A percentile compares a stretch with the other conserved stretches of the same genome.
phyloP scores from a whole-genome alignment of 2,329 filamentous ascomycete species.

The Hypoxylon sp. region DNA sequence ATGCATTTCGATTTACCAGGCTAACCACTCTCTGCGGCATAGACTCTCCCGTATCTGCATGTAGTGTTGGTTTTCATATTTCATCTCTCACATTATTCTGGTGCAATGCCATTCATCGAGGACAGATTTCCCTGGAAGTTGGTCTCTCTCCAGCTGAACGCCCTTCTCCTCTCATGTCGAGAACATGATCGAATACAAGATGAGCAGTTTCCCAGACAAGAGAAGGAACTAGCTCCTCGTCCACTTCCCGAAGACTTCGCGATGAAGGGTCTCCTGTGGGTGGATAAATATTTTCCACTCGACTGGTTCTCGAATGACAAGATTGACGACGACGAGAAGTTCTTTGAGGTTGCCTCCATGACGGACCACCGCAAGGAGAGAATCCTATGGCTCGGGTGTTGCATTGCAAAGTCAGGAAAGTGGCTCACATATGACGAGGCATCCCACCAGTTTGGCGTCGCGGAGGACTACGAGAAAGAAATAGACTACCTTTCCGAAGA shows the following conservation, averaged over 20 bases:
- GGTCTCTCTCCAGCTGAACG: constrained; percentile 53
- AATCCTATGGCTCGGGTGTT: constrained; percentile 64
- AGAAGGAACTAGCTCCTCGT: constrained; percentile 53
- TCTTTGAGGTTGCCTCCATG: constrained; percentile 68
- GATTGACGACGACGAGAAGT: constrained; percentile 73
- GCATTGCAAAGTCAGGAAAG: constrained; percentile 52
- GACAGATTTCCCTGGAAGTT: constrained; percentile 61
- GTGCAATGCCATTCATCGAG: constrained; percentile 55
- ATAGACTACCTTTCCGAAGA: constrained; percentile 38
- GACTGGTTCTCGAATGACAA: constrained; percentile 66
- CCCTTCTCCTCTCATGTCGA: constrained; percentile 45
- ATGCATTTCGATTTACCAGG: neutral
- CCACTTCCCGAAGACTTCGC: constrained; percentile 75
- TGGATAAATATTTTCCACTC: constrained; percentile 63
- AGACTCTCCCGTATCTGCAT: constrained; percentile 65
- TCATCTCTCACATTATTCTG: constrained; percentile 52
- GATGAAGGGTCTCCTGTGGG: constrained; percentile 69
- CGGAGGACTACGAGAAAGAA: constrained; percentile 49
- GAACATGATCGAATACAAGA: constrained; percentile 50
- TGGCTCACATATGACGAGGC: constrained; percentile 57
- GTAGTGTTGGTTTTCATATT: constrained; percentile 67
- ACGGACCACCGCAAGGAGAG: constrained; percentile 64
- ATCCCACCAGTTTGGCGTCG: constrained; percentile 51
- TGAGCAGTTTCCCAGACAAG: constrained; percentile 56
- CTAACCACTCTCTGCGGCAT: constrained; percentile 6